A percentile compares a stretch with the other conserved stretches of the same genome.
phyloP scores from a whole-genome alignment of 331 rosid genomes.

The Spiraea crenata region DNA sequence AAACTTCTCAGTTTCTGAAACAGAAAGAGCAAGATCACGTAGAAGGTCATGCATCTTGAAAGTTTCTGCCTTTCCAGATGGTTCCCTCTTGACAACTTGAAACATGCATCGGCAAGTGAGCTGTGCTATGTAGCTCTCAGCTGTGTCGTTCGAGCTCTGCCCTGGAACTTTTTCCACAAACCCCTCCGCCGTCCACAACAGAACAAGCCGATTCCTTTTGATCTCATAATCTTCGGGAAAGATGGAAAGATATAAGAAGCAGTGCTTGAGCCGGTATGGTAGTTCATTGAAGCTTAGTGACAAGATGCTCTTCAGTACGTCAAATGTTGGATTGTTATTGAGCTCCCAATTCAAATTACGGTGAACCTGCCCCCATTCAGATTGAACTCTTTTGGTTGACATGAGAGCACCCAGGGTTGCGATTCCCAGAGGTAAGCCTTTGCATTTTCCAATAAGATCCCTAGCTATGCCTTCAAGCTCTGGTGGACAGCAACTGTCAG shows the following conservation, averaged over 20 bases:
- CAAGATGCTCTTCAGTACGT: too few species aligned
- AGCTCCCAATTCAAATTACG: too few species aligned
- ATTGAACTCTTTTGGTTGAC: background rate
- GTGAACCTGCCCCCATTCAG: too few species aligned
- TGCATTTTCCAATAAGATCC: background rate
- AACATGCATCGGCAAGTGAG: too few species aligned
- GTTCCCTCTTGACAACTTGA: background rate
- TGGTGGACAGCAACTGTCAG: background rate
- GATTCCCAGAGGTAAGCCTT: background rate
- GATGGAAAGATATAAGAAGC: background rate
- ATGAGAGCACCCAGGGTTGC: constrained; percentile 5
- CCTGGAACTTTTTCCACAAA: background rate
- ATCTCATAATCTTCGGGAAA: constrained; percentile 15
- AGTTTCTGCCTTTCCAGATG: too few species aligned
- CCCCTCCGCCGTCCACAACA: background rate
- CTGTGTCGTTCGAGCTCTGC: too few species aligned
- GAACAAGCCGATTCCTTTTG: background rate
- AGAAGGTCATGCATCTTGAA: too few species aligned
- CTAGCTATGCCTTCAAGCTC: constrained; percentile 2
- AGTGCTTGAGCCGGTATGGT: constrained; percentile 3
- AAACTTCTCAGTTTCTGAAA: too few species aligned
- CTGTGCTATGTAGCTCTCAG: too few species aligned
- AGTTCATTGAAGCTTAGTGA: constrained; percentile 9
- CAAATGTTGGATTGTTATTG: too few species aligned
- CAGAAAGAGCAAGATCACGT: too few species aligned